phyloP scores from a whole-genome alignment of 164 flowering plant species.

The Annona cherimola region DNA sequence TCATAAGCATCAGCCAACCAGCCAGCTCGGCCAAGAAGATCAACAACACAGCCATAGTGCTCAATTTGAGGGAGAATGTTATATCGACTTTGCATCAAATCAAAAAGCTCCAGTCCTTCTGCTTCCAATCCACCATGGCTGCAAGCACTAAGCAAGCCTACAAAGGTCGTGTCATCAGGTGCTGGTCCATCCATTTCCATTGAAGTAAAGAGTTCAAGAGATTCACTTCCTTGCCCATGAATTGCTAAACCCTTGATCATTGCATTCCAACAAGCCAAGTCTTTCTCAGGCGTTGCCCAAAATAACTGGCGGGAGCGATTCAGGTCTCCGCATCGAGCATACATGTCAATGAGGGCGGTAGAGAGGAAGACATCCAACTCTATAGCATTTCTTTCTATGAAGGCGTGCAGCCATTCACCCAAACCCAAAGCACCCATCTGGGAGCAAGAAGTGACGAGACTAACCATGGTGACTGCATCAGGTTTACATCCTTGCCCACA shows the following conservation, averaged over 20 bases:
- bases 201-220: slow-evolving; percentile 9
- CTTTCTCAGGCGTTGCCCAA: slow-evolving; percentile 11
- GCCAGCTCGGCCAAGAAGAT: slow-evolving; percentile 19
- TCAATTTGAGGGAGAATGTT: slow-evolving; percentile 13
- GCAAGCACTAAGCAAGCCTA: slow-evolving; percentile 19
- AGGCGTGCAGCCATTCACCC: slow-evolving; percentile 20
- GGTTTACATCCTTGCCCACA: slow-evolving; percentile 6
- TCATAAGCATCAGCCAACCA: slow-evolving; percentile 14
- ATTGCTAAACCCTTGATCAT: slow-evolving; percentile 19
- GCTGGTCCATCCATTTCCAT: slow-evolving; percentile 12
- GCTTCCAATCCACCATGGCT: slow-evolving; percentile 19
- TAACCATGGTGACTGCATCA: slow-evolving; percentile 17
- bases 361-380: slow-evolving; percentile 16
- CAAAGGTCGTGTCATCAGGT: slow-evolving; percentile 14
- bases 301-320: slow-evolving; percentile 10
- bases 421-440: slow-evolving; percentile 20
- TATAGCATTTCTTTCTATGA: slow-evolving; percentile 15
- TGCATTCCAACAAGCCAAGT: slow-evolving; percentile 20
- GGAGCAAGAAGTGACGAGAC: slow-evolving; percentile 12
- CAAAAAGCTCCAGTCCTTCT: slow-evolving; percentile 16
- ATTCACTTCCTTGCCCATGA: slow-evolving; percentile 15
- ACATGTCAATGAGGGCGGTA: slow-evolving; percentile 41
- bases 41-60: slow-evolving; percentile 21
- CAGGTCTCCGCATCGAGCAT: slow-evolving; percentile 41
- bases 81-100: slow-evolving; percentile 14